Evolutionary conservation across 108 stramenopile species (phyloP).

Genomic region (Tribonema minus): DNA sequence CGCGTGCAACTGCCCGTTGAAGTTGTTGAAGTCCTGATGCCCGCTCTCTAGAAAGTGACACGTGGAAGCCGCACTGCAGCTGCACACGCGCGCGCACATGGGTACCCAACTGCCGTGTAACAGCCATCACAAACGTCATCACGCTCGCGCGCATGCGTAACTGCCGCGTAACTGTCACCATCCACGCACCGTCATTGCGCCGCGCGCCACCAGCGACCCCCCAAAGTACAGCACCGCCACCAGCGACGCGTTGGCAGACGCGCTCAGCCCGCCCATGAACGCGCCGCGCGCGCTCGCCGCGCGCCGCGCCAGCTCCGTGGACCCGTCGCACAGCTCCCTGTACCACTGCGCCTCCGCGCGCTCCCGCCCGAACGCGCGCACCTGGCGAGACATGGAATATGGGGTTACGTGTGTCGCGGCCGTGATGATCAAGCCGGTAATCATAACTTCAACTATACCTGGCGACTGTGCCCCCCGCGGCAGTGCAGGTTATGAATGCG

Average conservation of each 20-base stretch:
- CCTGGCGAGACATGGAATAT: not conserved
- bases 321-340: constrained; percentile 2
- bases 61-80: too few relatives aligned
- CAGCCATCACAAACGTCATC: too few relatives aligned
- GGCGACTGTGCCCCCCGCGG: too few relatives aligned
- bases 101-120: too few relatives aligned
- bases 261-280: constrained; percentile 35
- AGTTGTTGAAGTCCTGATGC: too few relatives aligned
- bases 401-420: too few relatives aligned
- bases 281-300: constrained; percentile 23
- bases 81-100: too few relatives aligned
- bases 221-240: constrained; percentile 40
- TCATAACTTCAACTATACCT: not conserved
- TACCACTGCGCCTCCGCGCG: not conserved
- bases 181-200: constrained; percentile 39
- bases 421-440: not conserved
- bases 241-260: constrained; percentile 12
- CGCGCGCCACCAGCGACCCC: constrained; percentile 32
- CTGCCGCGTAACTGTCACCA: too few relatives aligned
- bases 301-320: not conserved
- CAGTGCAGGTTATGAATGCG: too few relatives aligned
- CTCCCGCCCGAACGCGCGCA: not conserved
- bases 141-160: too few relatives aligned
- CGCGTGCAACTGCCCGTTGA: too few relatives aligned
- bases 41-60: too few relatives aligned